Evolutionary conservation across 2,329 filamentous ascomycete species (phyloP).

Genomic region (Trichoderma semiorbis): DNA sequence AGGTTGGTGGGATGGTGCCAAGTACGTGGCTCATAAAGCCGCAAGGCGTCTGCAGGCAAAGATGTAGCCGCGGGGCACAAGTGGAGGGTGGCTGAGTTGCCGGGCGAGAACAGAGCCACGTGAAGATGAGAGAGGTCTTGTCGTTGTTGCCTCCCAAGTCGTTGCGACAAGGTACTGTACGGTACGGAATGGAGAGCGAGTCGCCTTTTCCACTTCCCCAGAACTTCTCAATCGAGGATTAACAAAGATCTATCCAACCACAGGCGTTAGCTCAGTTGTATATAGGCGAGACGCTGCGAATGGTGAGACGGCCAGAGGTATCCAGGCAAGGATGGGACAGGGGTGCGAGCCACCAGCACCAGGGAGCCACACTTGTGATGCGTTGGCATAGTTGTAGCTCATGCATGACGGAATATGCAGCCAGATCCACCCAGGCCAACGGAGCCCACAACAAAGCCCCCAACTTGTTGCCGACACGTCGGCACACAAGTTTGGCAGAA

Average conservation of each 20-base stretch:
- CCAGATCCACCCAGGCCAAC: constrained; percentile 20
- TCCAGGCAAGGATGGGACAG: constrained; percentile 24
- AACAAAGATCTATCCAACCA: constrained; percentile 35
- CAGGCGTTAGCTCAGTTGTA: constrained; percentile 34
- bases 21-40: constrained; percentile 51
- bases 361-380: constrained; percentile 36
- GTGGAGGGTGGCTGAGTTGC: constrained; percentile 33
- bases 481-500: constrained; percentile 11
- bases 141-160: neutral
- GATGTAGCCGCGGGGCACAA: constrained; percentile 19
- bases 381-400: constrained; percentile 37
- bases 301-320: constrained; percentile 24
- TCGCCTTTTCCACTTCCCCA: constrained; percentile 23
- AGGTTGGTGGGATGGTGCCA: constrained; percentile 46
- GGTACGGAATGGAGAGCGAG: constrained; percentile 21
- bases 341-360: constrained; percentile 22
- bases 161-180: constrained; percentile 13
- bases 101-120: constrained; percentile 40
- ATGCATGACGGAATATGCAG: constrained; percentile 60
- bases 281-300: constrained; percentile 29
- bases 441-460: constrained; percentile 19
- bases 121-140: constrained; percentile 29
- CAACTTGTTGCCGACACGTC: constrained; percentile 20
- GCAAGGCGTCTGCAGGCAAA: constrained; percentile 58
- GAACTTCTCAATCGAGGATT: constrained; percentile 26